Evolutionary conservation across 306 rosid genomes (phyloP).

Genomic region (Cyamopsis tetragonoloba): DNA sequence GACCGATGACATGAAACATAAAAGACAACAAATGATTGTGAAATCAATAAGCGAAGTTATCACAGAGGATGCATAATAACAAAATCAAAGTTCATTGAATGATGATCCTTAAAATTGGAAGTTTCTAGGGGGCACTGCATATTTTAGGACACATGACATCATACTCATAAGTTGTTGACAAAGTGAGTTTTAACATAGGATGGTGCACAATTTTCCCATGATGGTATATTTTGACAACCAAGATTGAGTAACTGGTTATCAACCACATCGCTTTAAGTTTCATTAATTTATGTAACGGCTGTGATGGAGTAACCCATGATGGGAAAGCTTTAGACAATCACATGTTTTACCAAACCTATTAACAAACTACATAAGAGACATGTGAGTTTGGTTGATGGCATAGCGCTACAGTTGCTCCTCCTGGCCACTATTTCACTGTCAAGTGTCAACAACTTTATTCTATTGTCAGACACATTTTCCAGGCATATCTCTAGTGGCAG

Average conservation of each 20-base stretch:
- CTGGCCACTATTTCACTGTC: neutral
- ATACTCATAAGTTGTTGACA: neutral
- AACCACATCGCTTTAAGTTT: too few species aligned
- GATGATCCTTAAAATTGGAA: constrained; percentile 2
- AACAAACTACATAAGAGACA: neutral
- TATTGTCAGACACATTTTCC: neutral
- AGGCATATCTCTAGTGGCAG: constrained; percentile 12
- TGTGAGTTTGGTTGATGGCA: neutral
- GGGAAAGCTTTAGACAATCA: too few species aligned
- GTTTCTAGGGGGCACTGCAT: neutral
- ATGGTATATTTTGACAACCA: too few species aligned
- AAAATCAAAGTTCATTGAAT: constrained; percentile 3
- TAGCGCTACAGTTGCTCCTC: neutral
- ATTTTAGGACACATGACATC: neutral
- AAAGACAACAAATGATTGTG: neutral
- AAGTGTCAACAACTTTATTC: constrained; percentile 8
- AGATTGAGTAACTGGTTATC: too few species aligned
- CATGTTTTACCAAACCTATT: too few species aligned
- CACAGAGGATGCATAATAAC: neutral
- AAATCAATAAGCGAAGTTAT: too few species aligned
- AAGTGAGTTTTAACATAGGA: too few species aligned
- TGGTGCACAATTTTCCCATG: too few species aligned
- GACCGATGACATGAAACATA: neutral
- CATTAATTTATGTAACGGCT: too few species aligned
- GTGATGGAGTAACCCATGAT: too few species aligned